Conservation (phyloP, 257 asterid genomes). For the Primulina eburnea region DNA sequence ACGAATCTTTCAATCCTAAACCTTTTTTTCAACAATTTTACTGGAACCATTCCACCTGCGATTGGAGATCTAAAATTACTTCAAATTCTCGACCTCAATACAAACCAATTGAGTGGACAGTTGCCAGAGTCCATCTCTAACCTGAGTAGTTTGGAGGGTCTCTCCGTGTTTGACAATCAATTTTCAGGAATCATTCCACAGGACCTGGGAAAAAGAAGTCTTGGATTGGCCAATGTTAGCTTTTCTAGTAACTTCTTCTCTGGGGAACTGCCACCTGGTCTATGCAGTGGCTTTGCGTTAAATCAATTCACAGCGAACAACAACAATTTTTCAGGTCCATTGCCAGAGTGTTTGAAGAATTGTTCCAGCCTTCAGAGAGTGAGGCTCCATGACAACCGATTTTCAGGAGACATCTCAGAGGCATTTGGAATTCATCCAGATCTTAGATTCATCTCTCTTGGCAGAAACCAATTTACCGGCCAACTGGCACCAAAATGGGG, state of each 20-base stretch:
- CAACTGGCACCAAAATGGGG: conserved; percentile 62
- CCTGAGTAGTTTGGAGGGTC: conserved; percentile 35
- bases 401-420: conserved; percentile 59
- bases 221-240: conserved; percentile 39
- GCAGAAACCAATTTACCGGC: conserved; percentile 57
- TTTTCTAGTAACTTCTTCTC: conserved; percentile 60
- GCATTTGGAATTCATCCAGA: conserved; percentile 58
- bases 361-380: conserved; percentile 49
- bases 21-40: conserved; percentile 55
- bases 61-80: conserved; percentile 48
- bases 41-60: conserved; percentile 55
- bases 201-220: conserved; percentile 55
- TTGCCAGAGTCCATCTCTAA: conserved; percentile 54
- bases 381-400: conserved; percentile 57
- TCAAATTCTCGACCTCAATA: conserved; percentile 36
- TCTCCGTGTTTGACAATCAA: conserved; percentile 44
- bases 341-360: conserved; percentile 67
- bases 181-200: conserved; percentile 57
- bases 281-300: conserved; percentile 57
- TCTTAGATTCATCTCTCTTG: conserved; percentile 47
- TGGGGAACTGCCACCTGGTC: conserved; percentile 58
- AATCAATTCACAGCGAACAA: conserved; percentile 44
- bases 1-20: conserved; percentile 37
- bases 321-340: conserved; percentile 58
- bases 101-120: conserved; percentile 54